A percentile compares a stretch with the other conserved stretches of the same genome.
Evolutionary conservation across 345 rosid species (phyloP).

Genomic region (Populus pruinosa): DNA sequence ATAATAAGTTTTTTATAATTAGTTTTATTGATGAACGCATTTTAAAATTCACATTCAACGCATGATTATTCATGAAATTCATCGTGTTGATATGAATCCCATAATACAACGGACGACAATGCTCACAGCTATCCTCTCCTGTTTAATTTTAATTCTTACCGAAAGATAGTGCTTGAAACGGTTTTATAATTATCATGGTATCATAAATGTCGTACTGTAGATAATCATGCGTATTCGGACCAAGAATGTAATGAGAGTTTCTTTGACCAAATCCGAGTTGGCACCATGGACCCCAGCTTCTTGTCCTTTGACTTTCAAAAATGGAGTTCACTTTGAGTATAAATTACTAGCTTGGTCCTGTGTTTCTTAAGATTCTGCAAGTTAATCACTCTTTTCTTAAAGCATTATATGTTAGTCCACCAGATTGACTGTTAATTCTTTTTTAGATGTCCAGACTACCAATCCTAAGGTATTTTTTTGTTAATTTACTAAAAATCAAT

Average conservation of each 20-base stretch:
- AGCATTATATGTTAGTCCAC: neutral
- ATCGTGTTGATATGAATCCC: too few relatives aligned
- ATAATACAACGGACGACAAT: too few relatives aligned
- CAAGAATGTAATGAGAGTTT: neutral
- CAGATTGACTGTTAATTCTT: neutral
- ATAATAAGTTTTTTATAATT: too few relatives aligned
- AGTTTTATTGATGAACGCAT: too few relatives aligned
- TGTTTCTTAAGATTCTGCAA: neutral
- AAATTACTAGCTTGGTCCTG: neutral
- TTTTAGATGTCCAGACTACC: neutral
- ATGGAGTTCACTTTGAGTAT: neutral
- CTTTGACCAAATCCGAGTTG: slow-evolving; percentile 10
- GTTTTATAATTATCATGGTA: too few relatives aligned
- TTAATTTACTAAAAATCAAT: neutral
- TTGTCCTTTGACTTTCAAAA: slow-evolving; percentile 3
- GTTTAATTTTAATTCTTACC: too few relatives aligned
- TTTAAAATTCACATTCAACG: too few relatives aligned
- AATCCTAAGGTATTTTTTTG: neutral
- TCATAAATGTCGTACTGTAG: neutral
- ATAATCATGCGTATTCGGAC: slow-evolving; percentile 4
- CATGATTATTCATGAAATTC: too few relatives aligned
- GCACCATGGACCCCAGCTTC: neutral
- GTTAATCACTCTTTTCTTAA: neutral
- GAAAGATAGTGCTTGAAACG: too few relatives aligned
- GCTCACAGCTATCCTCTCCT: too few relatives aligned